Base-by-base conservation (phyloP, 1,284 basidiomycete species). In the Stereum hirsutum region DNA sequence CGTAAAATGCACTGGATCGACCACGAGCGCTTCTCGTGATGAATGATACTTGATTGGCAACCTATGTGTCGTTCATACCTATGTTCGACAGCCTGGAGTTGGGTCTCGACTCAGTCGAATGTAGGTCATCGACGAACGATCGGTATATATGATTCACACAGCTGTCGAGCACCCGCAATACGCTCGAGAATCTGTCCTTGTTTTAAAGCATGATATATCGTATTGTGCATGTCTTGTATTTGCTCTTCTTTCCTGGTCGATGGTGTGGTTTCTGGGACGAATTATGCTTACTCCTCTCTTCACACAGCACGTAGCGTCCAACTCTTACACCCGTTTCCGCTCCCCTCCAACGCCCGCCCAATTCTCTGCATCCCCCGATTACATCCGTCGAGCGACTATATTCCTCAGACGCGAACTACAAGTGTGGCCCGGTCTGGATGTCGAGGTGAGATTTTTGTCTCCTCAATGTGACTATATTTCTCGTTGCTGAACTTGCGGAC, bases 391-490 rank as follows among this genome's bases (percentile, higher is more conserved):
- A 7, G 83, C 87, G 15, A 88, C 80, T 0, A 70, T 70, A 10
- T 95, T 92, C 55, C 60, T 94, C n/a, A 70, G 88, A 28, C 72
- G 91, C 32, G 91, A 95, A 57, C 64, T 94, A 34, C 76, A 76
- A 35, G 81, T 93, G 2, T 94, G 90, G 90, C 70, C 75, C 12
- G 75, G 80, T 54, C 62, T 89, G 14, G 89, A 93, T 56, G 78
- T 91, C 6, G 89, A 92, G 71, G 87, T 84, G 47, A 48, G 74
- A 60, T 35, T 14, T 40, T 30, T 35, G 33, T 34, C 31, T 14
- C n/a, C n/a, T n/a, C n/a, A 7, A 36, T 19, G 25, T n/a, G 14
- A 25, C 28, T 26, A 43, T 32, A 41, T 38, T 36, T 12, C 37
- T n/a, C n/a, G n/a, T n/a, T n/a, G n/a, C n/a, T n/a, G n/a, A n/a